Conservation (phyloP, 2,329 filamentous ascomycete species). For the Passalora sequoiae region DNA sequence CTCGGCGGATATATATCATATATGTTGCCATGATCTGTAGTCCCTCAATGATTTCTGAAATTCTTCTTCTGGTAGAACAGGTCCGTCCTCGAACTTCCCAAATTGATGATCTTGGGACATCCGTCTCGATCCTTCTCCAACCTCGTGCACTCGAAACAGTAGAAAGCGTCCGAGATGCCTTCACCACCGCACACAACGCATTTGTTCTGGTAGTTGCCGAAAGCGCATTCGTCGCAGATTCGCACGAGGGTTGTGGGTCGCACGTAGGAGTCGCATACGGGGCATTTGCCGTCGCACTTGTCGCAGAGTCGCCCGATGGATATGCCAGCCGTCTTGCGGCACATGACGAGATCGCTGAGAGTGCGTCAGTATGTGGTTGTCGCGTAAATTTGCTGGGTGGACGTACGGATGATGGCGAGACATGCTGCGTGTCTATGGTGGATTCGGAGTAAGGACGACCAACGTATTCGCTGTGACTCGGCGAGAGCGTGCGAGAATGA, state of each 20-base stretch:
- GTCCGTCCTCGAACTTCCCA: conserved; percentile 93
- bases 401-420: conserved; percentile 89
- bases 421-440: conserved; percentile 50
- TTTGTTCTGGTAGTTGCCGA: conserved; percentile 99
- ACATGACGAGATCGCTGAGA: conserved; percentile 90
- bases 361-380: conserved; percentile 19
- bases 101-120: conserved; percentile 98
- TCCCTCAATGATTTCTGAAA: conserved; percentile 55
- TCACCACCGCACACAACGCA: conserved; percentile 98
- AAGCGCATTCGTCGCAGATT: conserved; percentile 99
- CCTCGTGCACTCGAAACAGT: conserved; percentile 97
- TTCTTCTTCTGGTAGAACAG: conserved; percentile 73
- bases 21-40: no score
- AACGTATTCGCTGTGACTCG: no score
- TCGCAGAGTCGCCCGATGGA: conserved; percentile 98
- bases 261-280: conserved; percentile 98
- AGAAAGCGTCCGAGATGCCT: conserved; percentile 96
- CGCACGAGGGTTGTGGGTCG: conserved; percentile 93
- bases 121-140: conserved; percentile 96
- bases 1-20: no score
- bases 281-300: conserved; percentile 99
- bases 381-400: conserved; percentile 15
- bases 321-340: conserved; percentile 96
- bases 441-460: no score
- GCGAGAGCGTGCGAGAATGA: no score